phyloP scores from a whole-genome alignment of 2,329 filamentous ascomycete species.

The Alternaria postmessia region DNA sequence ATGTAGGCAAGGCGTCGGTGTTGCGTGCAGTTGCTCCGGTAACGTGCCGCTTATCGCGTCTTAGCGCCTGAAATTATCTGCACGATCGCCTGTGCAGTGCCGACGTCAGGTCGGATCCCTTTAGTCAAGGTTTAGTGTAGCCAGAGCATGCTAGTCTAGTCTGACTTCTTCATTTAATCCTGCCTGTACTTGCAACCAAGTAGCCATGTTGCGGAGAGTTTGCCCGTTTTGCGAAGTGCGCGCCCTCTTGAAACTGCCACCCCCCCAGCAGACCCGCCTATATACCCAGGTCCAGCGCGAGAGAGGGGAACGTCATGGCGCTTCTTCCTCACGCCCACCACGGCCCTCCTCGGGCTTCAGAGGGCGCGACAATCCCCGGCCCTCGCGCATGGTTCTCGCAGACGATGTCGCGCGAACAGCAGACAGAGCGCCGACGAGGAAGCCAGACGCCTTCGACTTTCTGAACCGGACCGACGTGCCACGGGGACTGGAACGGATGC shows the following conservation, averaged over 20 bases:
- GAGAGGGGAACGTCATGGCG: constrained; percentile 16
- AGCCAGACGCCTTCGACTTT: constrained; percentile 43
- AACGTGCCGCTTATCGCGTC: constrained; percentile 23
- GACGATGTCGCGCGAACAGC: constrained; percentile 41
- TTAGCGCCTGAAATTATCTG: constrained; percentile 7
- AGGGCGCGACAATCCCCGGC: constrained; percentile 31
- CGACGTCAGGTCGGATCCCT: constrained; percentile 13
- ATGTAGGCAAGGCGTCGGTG: constrained; percentile 24
- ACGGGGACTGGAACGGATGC: constrained; percentile 28
- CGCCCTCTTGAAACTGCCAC: background rate
- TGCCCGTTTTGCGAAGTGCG: constrained; percentile 57
- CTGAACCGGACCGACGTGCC: constrained; percentile 47
- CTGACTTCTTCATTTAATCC: background rate
- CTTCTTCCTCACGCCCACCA: background rate
- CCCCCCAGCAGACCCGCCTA: constrained; percentile 43
- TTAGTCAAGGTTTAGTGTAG: constrained; percentile 5
- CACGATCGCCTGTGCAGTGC: constrained; percentile 14
- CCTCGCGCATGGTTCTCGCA: constrained; percentile 61
- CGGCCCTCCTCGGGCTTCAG: constrained; percentile 12
- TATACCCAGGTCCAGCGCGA: constrained; percentile 42
- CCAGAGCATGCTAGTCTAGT: background rate
- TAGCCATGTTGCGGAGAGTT: constrained; percentile 39
- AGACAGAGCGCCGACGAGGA: constrained; percentile 33
- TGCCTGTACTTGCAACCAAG: background rate
- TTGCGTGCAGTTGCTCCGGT: constrained; percentile 27